A percentile compares a stretch with the other conserved stretches of the same genome.
These are phyloP conservation scores for Hyparrhenia diplandra DNA, from an alignment of 176 grass and related monocot species.

Conservation along the genomic window DNA sequence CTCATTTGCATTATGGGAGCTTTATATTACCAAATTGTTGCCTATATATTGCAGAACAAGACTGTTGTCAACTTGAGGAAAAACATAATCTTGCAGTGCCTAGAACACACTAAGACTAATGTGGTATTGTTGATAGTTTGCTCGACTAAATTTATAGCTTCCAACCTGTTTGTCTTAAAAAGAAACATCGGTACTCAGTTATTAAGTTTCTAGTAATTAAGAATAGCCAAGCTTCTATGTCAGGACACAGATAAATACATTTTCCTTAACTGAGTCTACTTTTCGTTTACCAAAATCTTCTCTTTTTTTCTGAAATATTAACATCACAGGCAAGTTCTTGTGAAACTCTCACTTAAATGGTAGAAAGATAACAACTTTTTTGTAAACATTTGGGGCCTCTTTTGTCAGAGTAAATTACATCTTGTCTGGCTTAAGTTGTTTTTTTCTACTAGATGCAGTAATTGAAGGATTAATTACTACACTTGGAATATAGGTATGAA, in stretches of 20 bases:
- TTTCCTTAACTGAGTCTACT: not conserved
- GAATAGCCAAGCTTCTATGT: not conserved
- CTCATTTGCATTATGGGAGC: not conserved
- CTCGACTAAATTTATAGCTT: not conserved
- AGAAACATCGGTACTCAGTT: not conserved
- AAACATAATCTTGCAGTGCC: not conserved
- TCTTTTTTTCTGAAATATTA: not conserved
- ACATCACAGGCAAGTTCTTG: not conserved
- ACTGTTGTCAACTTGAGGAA: not conserved
- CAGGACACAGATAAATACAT: not conserved
- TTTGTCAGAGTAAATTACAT: not conserved
- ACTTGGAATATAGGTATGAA: slow-evolving; percentile 61
- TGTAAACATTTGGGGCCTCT: not conserved
- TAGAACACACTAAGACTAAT: not conserved
- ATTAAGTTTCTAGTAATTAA: not conserved
- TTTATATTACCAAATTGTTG: not conserved
- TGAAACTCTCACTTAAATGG: not conserved
- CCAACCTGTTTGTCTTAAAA: not conserved
- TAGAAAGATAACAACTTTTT: not conserved
- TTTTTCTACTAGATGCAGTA: not conserved
- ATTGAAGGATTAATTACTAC: not conserved
- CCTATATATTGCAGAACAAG: not conserved
- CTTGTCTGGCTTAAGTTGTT: not conserved
- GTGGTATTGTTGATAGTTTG: not conserved
- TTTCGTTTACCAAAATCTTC: not conserved